Evolutionary conservation across 495 filamentous ascomycete species (phyloP), one percentile per base, ranked within the genome.

Genomic region (Lasiosphaeris hirsuta): DNA sequence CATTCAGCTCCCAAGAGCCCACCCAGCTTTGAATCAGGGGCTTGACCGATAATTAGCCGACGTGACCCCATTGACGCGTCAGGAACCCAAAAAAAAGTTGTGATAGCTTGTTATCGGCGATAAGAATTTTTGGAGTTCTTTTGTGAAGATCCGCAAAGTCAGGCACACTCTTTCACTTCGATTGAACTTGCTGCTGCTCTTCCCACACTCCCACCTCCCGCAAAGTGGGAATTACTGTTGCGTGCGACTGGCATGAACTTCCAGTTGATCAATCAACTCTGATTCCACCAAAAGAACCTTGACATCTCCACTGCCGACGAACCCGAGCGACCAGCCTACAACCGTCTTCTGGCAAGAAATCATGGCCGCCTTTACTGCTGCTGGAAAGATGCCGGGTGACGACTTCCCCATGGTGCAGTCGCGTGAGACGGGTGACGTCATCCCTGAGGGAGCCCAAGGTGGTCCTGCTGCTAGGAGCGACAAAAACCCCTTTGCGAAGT

Each of bases 401-500:
- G 56, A 62, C 13, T 41, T 59, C 17, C 69, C 75, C 1, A 61
- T 81, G 11, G 57, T 81, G 1, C 84, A 89, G 62, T 86, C 85
- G 23, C 73, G 81, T 34, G 86, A 90, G 67, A 83, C 76, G 1
- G 85, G 82, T 42, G 83, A 84, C 45, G 74, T 81, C 7, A 64
- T 79, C 17, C 80, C 84, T 0, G 67, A 78, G 38, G 64, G 63
- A 17, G 62, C 63, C 4, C 60, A 70, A 48, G 67, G 73, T 62
- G 70, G 56, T 23, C 58, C 60, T 71, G 64, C 63, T 40, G 59
- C 55, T 43, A 60, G 57, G 48, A 38, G 56, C 10, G 63, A 64
- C 38, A 66, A 74, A 59, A 57, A 75, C 34, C 76, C 85, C 13
- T 78, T 87, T 51, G 80, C 79, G 38, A 93, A 91, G 69, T 88